These are phyloP conservation scores for Pseudogymnoascus sp. DNA, from an alignment of 2,329 filamentous ascomycete genomes.

Conservation along the genomic window DNA sequence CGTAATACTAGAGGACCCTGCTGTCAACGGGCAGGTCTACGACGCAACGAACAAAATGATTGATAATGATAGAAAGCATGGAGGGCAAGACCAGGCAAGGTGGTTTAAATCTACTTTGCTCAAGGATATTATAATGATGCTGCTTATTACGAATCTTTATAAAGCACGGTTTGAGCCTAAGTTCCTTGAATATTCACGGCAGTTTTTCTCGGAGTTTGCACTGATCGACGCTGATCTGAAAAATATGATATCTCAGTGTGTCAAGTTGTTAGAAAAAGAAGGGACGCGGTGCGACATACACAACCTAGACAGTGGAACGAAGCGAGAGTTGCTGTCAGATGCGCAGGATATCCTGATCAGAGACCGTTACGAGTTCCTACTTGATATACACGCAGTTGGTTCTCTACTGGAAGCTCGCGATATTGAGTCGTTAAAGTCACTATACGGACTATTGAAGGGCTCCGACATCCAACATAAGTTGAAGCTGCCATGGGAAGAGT, in stretches of 20 bases:
- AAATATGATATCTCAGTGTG: conserved; percentile 66
- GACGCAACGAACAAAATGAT: conserved; percentile 49
- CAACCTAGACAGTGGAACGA: conserved; percentile 76
- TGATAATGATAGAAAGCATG: conserved; percentile 54
- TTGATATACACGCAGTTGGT: conserved; percentile 59
- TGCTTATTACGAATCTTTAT: conserved; percentile 81
- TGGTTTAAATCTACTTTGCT: conserved; percentile 60
- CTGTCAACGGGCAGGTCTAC: conserved; percentile 27
- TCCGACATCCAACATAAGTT: conserved; percentile 64
- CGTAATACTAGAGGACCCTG: conserved; percentile 36
- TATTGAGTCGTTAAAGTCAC: conserved; percentile 60
- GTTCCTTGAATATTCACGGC: conserved; percentile 60
- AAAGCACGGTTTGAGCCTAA: conserved; percentile 68
- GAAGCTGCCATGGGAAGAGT: conserved; percentile 66
- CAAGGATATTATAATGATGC: conserved; percentile 68
- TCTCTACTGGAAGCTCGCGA: conserved; percentile 67
- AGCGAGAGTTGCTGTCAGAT: conserved; percentile 63
- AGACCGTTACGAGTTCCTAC: conserved; percentile 57
- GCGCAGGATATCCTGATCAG: conserved; percentile 68
- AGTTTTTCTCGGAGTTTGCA: conserved; percentile 64
- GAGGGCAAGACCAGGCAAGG: conserved; percentile 33
- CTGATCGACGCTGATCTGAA: conserved; percentile 58
- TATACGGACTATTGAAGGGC: conserved; percentile 72
- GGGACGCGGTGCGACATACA: conserved; percentile 70
- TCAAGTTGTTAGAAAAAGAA: conserved; percentile 64